Percentiles rank a stretch among this genome's conserved stretches.
These are phyloP conservation scores for Sanguinoderma infundibulare DNA, from an alignment of 1,284 basidiomycete genomes.

Conservation along the genomic window DNA sequence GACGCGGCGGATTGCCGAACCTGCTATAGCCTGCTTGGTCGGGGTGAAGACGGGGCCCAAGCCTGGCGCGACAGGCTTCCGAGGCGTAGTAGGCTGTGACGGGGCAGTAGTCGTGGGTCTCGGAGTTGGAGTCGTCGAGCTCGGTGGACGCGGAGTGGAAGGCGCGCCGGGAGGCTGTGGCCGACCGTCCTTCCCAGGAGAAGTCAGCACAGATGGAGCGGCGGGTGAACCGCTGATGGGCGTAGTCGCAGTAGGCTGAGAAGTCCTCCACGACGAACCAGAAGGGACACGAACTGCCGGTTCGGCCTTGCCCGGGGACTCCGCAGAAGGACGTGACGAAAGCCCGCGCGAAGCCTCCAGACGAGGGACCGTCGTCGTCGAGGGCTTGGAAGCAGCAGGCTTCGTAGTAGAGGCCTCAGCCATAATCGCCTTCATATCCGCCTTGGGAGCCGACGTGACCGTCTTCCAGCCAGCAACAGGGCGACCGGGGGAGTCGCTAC, in stretches of 20 bases:
- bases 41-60: conserved; percentile 69
- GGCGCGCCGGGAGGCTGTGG: not conserved
- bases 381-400: conserved; percentile 4
- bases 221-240: conserved; percentile 9
- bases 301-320: conserved; percentile 2
- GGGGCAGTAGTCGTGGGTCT: not conserved
- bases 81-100: conserved; percentile 22
- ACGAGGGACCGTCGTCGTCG: conserved; percentile 7
- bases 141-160: too few species aligned
- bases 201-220: not conserved
- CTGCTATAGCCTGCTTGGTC: conserved; percentile 44
- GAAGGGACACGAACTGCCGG: conserved; percentile 12
- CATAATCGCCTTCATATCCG: conserved; percentile 88
- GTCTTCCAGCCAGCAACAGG: conserved; percentile 42
- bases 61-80: conserved; percentile 34
- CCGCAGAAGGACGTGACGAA: conserved; percentile 11
- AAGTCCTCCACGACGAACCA: conserved; percentile 25
- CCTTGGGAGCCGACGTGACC: conserved; percentile 48
- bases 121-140: not conserved
- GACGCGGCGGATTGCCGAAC: conserved; percentile 42
- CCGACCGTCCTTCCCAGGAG: conserved; percentile 6
- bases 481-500: conserved; percentile 16
- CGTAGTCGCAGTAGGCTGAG: conserved; percentile 10
- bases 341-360: conserved; percentile 9
- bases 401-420: conserved; percentile 65